Evolutionary conservation across 139 green algal species (phyloP).

Genomic region (Chlorella ohadii): DNA sequence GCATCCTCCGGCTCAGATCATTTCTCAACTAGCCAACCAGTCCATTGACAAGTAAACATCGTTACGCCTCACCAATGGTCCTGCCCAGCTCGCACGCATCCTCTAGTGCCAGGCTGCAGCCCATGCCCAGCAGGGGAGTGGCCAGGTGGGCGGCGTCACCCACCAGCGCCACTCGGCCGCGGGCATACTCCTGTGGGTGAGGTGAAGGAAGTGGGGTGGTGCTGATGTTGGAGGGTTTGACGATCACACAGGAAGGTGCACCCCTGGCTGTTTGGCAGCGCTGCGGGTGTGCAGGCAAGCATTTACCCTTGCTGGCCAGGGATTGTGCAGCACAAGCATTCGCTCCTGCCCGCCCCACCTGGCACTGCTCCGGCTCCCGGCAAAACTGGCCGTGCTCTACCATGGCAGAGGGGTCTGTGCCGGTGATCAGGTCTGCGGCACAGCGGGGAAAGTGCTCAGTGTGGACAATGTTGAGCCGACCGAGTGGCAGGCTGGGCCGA

Average conservation of each 20-base stretch:
- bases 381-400: slow-evolving; percentile 15
- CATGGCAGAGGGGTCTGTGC: background rate
- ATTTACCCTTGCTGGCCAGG: too few relatives aligned
- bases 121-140: slow-evolving; percentile 9
- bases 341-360: background rate
- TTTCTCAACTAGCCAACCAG: too few relatives aligned
- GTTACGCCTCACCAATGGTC: slow-evolving; percentile 2
- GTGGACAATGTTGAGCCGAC: background rate
- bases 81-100: slow-evolving; percentile 14
- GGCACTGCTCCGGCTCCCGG: slow-evolving; percentile 17
- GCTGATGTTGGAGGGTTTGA: too few relatives aligned
- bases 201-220: too few relatives aligned
- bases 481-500: too few relatives aligned
- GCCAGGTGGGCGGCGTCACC: slow-evolving; percentile 22
- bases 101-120: slow-evolving; percentile 22
- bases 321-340: too few relatives aligned
- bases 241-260: too few relatives aligned
- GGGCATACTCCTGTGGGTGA: slow-evolving; percentile 1
- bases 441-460: background rate
- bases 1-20: too few relatives aligned
- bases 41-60: background rate
- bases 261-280: too few relatives aligned
- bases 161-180: background rate
- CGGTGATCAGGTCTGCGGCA: slow-evolving; percentile 11
- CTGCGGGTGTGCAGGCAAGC: too few relatives aligned